These are phyloP conservation scores for Didymellaceae sp. DNA, from an alignment of 2,329 filamentous ascomycete species.

Conservation along the genomic window DNA sequence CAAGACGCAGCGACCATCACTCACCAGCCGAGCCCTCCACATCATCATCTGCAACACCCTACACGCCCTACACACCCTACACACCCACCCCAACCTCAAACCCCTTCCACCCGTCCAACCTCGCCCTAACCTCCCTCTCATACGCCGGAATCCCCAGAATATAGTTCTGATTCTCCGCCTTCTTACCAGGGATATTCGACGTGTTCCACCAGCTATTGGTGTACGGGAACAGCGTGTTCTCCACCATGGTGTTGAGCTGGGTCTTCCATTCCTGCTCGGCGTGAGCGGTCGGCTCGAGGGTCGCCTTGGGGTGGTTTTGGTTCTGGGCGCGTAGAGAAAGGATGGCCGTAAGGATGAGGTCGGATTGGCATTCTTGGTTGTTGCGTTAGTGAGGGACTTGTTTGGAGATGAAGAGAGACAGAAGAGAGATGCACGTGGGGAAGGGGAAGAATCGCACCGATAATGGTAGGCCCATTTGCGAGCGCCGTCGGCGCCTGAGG, in stretches of 20 bases:
- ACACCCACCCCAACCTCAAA: too few species aligned
- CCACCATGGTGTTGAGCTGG: conserved; percentile 42
- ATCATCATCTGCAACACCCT: too few species aligned
- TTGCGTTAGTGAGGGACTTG: background rate
- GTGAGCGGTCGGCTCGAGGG: conserved; percentile 47
- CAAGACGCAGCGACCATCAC: too few species aligned
- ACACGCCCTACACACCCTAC: too few species aligned
- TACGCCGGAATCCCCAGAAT: conserved; percentile 41
- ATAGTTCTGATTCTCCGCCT: conserved; percentile 50
- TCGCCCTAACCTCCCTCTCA: conserved; percentile 25
- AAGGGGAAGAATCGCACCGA: conserved; percentile 25
- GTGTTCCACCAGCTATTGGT: conserved; percentile 52
- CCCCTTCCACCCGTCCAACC: conserved; percentile 30
- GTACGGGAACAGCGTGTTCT: conserved; percentile 45
- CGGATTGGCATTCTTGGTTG: conserved; percentile 46
- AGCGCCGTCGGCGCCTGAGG: conserved; percentile 54
- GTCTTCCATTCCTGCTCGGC: conserved; percentile 50
- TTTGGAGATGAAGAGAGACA: too few species aligned
- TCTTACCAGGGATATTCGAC: conserved; percentile 52
- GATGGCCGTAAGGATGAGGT: conserved; percentile 50
- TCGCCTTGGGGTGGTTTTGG: conserved; percentile 36
- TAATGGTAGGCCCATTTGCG: conserved; percentile 52
- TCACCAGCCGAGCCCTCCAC: too few species aligned
- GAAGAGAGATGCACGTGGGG: background rate
- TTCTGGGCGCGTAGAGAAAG: conserved; percentile 34